Evolutionary conservation across 2,329 filamentous ascomycete species (phyloP).

Genomic region (Aphanocladium album): DNA sequence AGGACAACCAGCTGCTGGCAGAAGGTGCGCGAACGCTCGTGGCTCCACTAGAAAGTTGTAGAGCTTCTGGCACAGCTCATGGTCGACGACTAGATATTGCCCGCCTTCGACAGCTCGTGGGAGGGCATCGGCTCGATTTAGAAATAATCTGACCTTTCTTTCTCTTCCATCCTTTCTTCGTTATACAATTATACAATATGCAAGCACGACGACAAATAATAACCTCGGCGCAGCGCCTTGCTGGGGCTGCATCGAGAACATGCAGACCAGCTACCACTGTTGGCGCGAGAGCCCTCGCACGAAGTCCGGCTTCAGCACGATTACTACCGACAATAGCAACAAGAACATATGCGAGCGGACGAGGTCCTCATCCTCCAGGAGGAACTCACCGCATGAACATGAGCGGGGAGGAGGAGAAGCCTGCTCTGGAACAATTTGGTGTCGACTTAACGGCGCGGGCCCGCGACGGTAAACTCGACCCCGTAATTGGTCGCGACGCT

Average conservation of each 20-base stretch:
- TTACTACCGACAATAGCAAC: slow-evolving; percentile 36
- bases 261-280: slow-evolving; percentile 23
- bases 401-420: slow-evolving; percentile 68
- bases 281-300: slow-evolving; percentile 14
- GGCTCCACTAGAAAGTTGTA: slow-evolving; percentile 21
- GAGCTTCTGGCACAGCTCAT: slow-evolving; percentile 16
- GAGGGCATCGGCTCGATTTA: background rate
- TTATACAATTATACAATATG: slow-evolving; percentile 25
- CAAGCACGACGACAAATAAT: slow-evolving; percentile 37
- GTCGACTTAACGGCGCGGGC: slow-evolving; percentile 84
- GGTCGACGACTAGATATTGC: slow-evolving; percentile 12
- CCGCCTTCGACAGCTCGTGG: background rate
- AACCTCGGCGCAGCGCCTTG: slow-evolving; percentile 33
- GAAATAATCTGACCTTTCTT: background rate
- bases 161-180: background rate
- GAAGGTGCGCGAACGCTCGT: slow-evolving; percentile 39
- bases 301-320: slow-evolving; percentile 16
- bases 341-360: slow-evolving; percentile 63
- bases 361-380: slow-evolving; percentile 79
- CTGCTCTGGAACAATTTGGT: slow-evolving; percentile 85
- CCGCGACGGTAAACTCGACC: slow-evolving; percentile 84
- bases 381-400: slow-evolving; percentile 94
- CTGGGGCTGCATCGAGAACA: slow-evolving; percentile 27
- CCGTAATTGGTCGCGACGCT: slow-evolving; percentile 85
- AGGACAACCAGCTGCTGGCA: slow-evolving; percentile 17